Conservation (phyloP, 2,329 filamentous ascomycete genomes). For the Verticillium albo-atrum region DNA sequence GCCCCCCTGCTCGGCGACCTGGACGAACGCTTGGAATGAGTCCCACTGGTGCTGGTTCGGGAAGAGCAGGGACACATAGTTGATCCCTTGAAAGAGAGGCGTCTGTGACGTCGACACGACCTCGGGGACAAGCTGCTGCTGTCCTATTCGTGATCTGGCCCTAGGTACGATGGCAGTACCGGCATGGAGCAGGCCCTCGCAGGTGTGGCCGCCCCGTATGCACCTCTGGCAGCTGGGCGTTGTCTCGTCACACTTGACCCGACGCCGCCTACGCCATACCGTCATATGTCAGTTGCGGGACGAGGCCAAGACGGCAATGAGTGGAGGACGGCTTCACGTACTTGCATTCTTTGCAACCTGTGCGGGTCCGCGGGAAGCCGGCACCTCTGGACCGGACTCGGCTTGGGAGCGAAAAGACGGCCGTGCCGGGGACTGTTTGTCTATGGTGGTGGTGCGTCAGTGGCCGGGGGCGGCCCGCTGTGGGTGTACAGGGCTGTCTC, state of each 20-base stretch:
- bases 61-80: slow-evolving; percentile 5
- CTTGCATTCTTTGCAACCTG: slow-evolving; percentile 9
- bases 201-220: slow-evolving; percentile 2
- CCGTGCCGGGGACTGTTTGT: background rate
- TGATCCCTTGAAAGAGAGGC: background rate
- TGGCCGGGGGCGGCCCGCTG: background rate
- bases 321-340: background rate
- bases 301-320: background rate
- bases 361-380: slow-evolving; percentile 6
- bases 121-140: background rate
- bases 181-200: slow-evolving; percentile 1
- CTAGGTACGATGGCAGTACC: background rate
- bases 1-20: slow-evolving; percentile 2
- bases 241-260: slow-evolving; percentile 39
- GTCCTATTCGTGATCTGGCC: background rate
- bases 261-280: slow-evolving; percentile 19
- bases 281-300: background rate
- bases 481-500: too few species aligned
- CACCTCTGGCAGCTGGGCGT: slow-evolving; percentile 34
- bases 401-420: slow-evolving; percentile 5
- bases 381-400: slow-evolving; percentile 3
- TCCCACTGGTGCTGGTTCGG: slow-evolving; percentile 7
- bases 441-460: background rate
- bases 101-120: background rate
- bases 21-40: slow-evolving; percentile 4